phyloP scores from a whole-genome alignment of 1,284 basidiomycete species.

The Vanrija pseudolonga region DNA sequence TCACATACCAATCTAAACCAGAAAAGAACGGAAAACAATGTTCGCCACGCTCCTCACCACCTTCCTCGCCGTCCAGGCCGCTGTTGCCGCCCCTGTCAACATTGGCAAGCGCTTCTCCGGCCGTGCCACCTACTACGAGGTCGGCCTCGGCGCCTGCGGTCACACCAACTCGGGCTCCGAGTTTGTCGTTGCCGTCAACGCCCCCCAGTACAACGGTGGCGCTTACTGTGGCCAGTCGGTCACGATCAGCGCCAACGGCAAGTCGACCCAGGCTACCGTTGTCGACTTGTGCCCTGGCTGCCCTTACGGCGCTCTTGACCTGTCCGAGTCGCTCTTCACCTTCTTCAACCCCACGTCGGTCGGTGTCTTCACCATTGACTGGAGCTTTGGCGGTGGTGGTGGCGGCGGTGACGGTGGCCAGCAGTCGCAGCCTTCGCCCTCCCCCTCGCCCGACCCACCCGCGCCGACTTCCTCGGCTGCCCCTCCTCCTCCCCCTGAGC shows the following conservation, averaged over 20 bases:
- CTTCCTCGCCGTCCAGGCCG: too few species aligned
- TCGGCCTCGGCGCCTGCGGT: slow-evolving; percentile 42
- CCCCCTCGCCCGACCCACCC: slow-evolving; percentile 4
- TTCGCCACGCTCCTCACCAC: too few species aligned
- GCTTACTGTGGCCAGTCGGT: slow-evolving; percentile 55
- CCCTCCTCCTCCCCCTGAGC: slow-evolving; percentile 5
- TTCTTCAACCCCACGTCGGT: slow-evolving; percentile 34
- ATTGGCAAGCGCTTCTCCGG: background rate
- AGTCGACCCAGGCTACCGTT: slow-evolving; percentile 60
- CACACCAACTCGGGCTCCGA: slow-evolving; percentile 31
- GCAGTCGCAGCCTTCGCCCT: slow-evolving; percentile 2
- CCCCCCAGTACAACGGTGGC: slow-evolving; percentile 22
- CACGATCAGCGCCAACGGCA: slow-evolving; percentile 60
- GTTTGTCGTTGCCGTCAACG: slow-evolving; percentile 40
- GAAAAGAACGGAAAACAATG: too few species aligned
- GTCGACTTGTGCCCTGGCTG: slow-evolving; percentile 53
- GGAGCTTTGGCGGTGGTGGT: background rate
- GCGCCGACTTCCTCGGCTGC: slow-evolving; percentile 1
- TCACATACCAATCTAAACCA: too few species aligned
- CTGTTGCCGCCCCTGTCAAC: too few species aligned
- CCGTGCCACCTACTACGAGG: slow-evolving; percentile 40
- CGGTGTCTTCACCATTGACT: slow-evolving; percentile 41
- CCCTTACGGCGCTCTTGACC: slow-evolving; percentile 51
- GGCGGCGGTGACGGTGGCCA: background rate
- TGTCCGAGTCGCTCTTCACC: slow-evolving; percentile 50